Conservation (phyloP, 805 yeast species). For the Starmera quercuum region DNA sequence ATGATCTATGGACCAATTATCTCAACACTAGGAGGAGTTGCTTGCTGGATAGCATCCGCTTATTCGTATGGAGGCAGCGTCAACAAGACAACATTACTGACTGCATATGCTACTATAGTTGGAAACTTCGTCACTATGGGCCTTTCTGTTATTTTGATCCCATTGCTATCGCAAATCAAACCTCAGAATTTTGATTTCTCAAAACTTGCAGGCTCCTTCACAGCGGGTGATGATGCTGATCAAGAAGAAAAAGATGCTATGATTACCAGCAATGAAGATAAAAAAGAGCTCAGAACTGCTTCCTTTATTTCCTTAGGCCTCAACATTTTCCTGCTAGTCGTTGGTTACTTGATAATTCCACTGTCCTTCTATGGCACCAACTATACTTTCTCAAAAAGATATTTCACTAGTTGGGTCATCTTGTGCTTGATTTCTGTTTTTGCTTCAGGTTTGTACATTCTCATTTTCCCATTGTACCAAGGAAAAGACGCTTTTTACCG, state of each 20-base stretch:
- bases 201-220: conserved; percentile 13
- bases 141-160: conserved; percentile 24
- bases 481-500: not conserved
- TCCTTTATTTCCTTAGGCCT: conserved; percentile 29
- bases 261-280: conserved; percentile 14
- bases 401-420: conserved; percentile 29
- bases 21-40: conserved; percentile 18
- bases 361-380: conserved; percentile 25
- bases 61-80: conserved; percentile 14
- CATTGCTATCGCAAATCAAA: conserved; percentile 20
- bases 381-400: conserved; percentile 25
- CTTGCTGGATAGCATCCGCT: conserved; percentile 18
- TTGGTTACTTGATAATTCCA: conserved; percentile 25
- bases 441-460: conserved; percentile 26
- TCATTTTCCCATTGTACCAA: conserved; percentile 29
- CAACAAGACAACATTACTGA: conserved; percentile 11
- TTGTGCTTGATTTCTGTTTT: conserved; percentile 31
- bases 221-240: conserved; percentile 29
- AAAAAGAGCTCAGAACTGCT: conserved; percentile 24
- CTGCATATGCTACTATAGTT: conserved; percentile 10
- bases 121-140: conserved; percentile 17
- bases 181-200: conserved; percentile 22
- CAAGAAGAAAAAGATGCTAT: conserved; percentile 23
- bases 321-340: conserved; percentile 17
- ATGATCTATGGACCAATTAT: conserved; percentile 18